Base-by-base conservation (phyloP, 1,284 basidiomycete genomes). In the Sanghuangporus weigelae region DNA sequence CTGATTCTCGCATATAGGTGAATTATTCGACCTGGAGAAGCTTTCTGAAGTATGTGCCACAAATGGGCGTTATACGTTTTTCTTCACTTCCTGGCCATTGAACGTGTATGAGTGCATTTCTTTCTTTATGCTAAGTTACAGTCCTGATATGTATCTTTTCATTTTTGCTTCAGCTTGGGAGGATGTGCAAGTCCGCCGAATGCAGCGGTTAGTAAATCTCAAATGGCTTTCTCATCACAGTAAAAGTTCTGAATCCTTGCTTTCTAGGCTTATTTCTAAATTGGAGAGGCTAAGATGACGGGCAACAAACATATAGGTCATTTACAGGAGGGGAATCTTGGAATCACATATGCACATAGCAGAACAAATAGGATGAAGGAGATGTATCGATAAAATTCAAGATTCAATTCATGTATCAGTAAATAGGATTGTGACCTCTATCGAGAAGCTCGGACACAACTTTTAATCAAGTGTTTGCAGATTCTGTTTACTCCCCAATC, bases 61-160 rank as follows among this genome's bases (percentile, higher is more conserved):
- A 66, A 81, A 80, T 1, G 79, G 80, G 3, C 74, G 86, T 68
- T 87, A 87, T 71, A 86, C 83, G 7, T 89, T 89, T 73, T 89
- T 88, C 76, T 86, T 89, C 73, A 80, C 85, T 0, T 89, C 87
- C 4, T 89, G 86, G 87, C 86, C 87, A 1, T 73, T 89, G 68
- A 82, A 87, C 68, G 82, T 88, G 86, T 87, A 70, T 70, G 85
- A 73, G 7, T 14, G 42, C 31, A 23, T 57, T 58, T 39, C 48
- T 2, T 49, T 46, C 16, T 2, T 50, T 46, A 10, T 57, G 10
- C 16, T 7, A 51, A 40, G 12, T 23, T 60, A 5, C 57, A 49
- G 26, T 39, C 59, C 7, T 42, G 3, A 19, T 46, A 21, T 60
- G 35, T 7, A 5, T 53, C 19, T 39, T 59, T 19, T 55, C 36